A percentile compares a stretch with the other conserved stretches of the same genome.
Evolutionary conservation across 2,329 filamentous ascomycete genomes (phyloP).

Genomic region (Raffaelea arxii): DNA sequence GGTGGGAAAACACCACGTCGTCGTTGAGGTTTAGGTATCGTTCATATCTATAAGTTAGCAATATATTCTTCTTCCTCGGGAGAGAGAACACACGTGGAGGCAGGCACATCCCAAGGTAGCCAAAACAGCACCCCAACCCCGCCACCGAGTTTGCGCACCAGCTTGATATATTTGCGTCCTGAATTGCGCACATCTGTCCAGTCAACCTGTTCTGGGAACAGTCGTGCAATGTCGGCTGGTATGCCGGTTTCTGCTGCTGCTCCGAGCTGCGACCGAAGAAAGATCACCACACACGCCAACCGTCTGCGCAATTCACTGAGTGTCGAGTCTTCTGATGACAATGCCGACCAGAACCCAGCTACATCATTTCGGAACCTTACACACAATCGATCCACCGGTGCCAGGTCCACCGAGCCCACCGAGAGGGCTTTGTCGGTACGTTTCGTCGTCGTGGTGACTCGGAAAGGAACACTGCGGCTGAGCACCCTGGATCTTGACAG

Average conservation of each 20-base stretch:
- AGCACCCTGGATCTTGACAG: no score
- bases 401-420: background rate
- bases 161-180: constrained; percentile 1
- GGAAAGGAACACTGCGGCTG: no score
- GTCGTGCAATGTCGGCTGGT: background rate
- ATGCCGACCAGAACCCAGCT: constrained; percentile 2
- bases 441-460: no score
- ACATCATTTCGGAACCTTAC: background rate
- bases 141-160: constrained; percentile 1
- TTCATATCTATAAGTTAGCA: background rate
- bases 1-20: background rate
- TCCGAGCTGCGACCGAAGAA: background rate
- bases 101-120: constrained; percentile 1
- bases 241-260: background rate
- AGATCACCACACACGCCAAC: constrained; percentile 2
- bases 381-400: background rate
- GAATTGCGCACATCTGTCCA: background rate
- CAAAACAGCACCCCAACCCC: constrained; percentile 3
- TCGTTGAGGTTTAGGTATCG: constrained; percentile 4
- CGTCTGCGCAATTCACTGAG: background rate
- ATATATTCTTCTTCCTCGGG: no score
- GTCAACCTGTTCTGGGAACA: background rate
- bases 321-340: background rate
- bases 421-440: background rate
- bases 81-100: constrained; percentile 1